Percentiles rank a stretch among this genome's conserved stretches.
Evolutionary conservation across 2,329 filamentous ascomycete genomes (phyloP).

Genomic region (Neofusicoccum parvum): DNA sequence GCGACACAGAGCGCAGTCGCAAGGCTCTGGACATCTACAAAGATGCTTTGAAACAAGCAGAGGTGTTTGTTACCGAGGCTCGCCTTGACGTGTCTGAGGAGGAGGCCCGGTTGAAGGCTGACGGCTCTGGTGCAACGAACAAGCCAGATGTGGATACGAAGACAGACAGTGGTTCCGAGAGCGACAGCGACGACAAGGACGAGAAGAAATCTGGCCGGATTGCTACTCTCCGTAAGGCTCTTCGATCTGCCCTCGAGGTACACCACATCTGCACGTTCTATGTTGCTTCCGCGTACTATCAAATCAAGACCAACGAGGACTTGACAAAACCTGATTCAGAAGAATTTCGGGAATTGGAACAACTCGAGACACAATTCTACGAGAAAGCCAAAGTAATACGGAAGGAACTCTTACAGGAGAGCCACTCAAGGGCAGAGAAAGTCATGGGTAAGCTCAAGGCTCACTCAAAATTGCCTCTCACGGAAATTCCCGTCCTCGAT

Average conservation of each 20-base stretch:
- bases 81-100: slow-evolving; percentile 63
- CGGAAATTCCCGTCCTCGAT: slow-evolving; percentile 57
- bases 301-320: slow-evolving; percentile 72
- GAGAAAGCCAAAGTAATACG: slow-evolving; percentile 76
- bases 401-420: slow-evolving; percentile 71
- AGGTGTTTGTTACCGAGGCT: slow-evolving; percentile 62
- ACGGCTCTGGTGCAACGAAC: slow-evolving; percentile 32
- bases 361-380: slow-evolving; percentile 72
- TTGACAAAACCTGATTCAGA: slow-evolving; percentile 68
- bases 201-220: slow-evolving; percentile 49
- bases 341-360: slow-evolving; percentile 67
- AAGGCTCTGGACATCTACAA: slow-evolving; percentile 74
- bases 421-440: slow-evolving; percentile 59
- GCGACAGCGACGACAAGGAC: slow-evolving; percentile 39
- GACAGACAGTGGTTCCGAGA: slow-evolving; percentile 32
- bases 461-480: slow-evolving; percentile 32
- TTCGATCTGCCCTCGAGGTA: slow-evolving; percentile 75
- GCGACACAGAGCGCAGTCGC: slow-evolving; percentile 53
- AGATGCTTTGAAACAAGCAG: slow-evolving; percentile 44
- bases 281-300: slow-evolving; percentile 78
- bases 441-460: slow-evolving; percentile 63
- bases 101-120: slow-evolving; percentile 38
- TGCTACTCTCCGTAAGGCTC: slow-evolving; percentile 62
- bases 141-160: slow-evolving; percentile 26
- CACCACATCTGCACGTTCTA: slow-evolving; percentile 85